phyloP scores from a whole-genome alignment of 306 rosid species.

The Sindora glabra region DNA sequence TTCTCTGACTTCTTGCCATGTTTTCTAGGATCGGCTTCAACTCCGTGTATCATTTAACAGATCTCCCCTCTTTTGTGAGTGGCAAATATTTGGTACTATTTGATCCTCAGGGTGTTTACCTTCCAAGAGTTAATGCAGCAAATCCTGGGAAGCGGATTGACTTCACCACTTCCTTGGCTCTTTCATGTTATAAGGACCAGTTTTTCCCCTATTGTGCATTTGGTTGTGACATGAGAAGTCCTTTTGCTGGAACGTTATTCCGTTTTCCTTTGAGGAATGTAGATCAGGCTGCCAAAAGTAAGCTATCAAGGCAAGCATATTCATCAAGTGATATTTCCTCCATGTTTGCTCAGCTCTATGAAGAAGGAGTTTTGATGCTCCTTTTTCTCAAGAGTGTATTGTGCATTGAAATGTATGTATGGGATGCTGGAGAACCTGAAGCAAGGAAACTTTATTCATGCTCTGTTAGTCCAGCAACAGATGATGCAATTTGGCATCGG shows the following conservation, averaged over 20 bases:
- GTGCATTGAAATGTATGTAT: slow-evolving; percentile 69
- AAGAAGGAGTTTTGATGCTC: slow-evolving; percentile 76
- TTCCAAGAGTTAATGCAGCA: slow-evolving; percentile 78
- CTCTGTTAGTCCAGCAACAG: slow-evolving; percentile 55
- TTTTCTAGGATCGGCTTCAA: slow-evolving; percentile 87
- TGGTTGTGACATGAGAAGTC: slow-evolving; percentile 78
- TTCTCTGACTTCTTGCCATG: slow-evolving; percentile 8
- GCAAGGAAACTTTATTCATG: slow-evolving; percentile 75
- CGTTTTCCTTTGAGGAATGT: slow-evolving; percentile 89
- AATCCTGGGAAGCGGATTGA: slow-evolving; percentile 98
- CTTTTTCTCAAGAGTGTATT: slow-evolving; percentile 82
- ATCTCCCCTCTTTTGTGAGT: slow-evolving; percentile 96
- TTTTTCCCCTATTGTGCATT: slow-evolving; percentile 86
- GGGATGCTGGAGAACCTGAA: slow-evolving; percentile 58
- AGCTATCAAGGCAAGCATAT: slow-evolving; percentile 90
- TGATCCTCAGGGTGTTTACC: slow-evolving; percentile 93
- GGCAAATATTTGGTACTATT: slow-evolving; percentile 82
- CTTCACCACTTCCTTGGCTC: slow-evolving; percentile 63
- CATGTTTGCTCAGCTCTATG: slow-evolving; percentile 78
- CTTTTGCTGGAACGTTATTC: slow-evolving; percentile 81
- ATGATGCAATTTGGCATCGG: slow-evolving; percentile 65
- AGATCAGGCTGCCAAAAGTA: slow-evolving; percentile 66
- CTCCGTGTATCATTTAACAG: slow-evolving; percentile 95
- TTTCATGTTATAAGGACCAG: slow-evolving; percentile 69
- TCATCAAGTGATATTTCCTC: slow-evolving; percentile 69